phyloP scores from a whole-genome alignment of 2,329 filamentous ascomycete genomes.

The Verticillium tricorpus region DNA sequence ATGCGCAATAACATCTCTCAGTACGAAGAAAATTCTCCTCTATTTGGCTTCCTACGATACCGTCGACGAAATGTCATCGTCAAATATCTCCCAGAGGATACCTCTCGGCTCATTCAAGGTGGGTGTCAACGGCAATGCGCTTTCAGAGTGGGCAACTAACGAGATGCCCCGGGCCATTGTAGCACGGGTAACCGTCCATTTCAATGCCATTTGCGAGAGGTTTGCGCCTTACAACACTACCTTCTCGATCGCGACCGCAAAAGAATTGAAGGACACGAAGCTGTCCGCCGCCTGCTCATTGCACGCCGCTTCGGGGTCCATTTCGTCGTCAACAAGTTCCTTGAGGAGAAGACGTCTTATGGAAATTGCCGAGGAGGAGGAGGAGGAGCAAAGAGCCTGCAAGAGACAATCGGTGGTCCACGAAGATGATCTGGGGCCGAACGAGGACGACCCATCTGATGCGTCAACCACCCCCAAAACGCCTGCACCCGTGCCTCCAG shows the following conservation, averaged over 20 bases:
- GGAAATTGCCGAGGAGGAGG: conserved; percentile 91
- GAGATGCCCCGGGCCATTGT: conserved; percentile 9
- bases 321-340: conserved; percentile 79
- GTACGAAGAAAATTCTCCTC: conserved; percentile 74
- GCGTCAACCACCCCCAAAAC: conserved; percentile 18
- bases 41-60: conserved; percentile 91
- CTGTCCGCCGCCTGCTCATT: conserved; percentile 85
- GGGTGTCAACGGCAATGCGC: conserved; percentile 23
- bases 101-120: conserved; percentile 92
- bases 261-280: conserved; percentile 81
- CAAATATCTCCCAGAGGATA: conserved; percentile 87
- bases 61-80: conserved; percentile 84
- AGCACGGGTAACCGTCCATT: conserved; percentile 80
- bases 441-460: conserved; percentile 19
- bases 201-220: conserved; percentile 60
- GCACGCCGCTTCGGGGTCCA: conserved; percentile 82
- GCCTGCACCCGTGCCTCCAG: conserved; percentile 26
- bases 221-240: conserved; percentile 85
- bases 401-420: conserved; percentile 54
- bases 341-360: conserved; percentile 72
- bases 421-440: conserved; percentile 32
- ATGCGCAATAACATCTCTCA: conserved; percentile 71
- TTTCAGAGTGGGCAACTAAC: background rate
- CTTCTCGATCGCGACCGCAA: conserved; percentile 69
- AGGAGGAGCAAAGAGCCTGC: conserved; percentile 61